A percentile compares a stretch with the other conserved stretches of the same genome.
Conservation (phyloP, 768 basidiomycete genomes). For the Paxillus rubicundulus region DNA sequence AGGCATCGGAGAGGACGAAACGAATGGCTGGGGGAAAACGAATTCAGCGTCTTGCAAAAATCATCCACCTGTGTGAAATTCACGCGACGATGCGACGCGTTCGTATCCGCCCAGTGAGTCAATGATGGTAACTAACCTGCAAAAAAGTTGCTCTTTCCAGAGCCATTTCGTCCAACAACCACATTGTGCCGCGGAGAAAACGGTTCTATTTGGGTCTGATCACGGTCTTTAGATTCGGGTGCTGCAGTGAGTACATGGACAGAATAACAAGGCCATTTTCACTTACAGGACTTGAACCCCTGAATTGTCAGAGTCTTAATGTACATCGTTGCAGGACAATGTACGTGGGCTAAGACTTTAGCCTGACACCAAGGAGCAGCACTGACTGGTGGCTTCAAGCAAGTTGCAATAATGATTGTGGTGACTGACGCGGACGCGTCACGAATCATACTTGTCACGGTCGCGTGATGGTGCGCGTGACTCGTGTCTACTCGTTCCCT, state of each 20-base stretch:
- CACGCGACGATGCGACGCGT: background rate
- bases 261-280: background rate
- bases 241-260: constrained; percentile 3
- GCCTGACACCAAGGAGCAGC: too few relatives aligned
- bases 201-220: constrained; percentile 90
- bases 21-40: constrained; percentile 67
- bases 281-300: constrained; percentile 96
- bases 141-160: constrained; percentile 99
- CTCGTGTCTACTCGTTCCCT: too few relatives aligned
- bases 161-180: constrained; percentile 95
- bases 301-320: constrained; percentile 89
- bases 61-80: background rate
- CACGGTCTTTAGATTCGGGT: constrained; percentile 52
- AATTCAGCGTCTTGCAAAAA: constrained; percentile 5
- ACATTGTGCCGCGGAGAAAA: constrained; percentile 95
- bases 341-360: too few relatives aligned
- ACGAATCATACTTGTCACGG: constrained; percentile 24
- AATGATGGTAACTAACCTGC: constrained; percentile 54
- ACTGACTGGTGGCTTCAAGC: too few relatives aligned
- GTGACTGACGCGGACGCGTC: background rate
- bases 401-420: too few relatives aligned
- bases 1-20: constrained; percentile 96
- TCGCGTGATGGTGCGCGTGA: too few relatives aligned
- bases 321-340: constrained; percentile 48
- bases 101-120: background rate